Conservation (phyloP, 345 rosid genomes). For the Cardamine chenopodiifolia region DNA sequence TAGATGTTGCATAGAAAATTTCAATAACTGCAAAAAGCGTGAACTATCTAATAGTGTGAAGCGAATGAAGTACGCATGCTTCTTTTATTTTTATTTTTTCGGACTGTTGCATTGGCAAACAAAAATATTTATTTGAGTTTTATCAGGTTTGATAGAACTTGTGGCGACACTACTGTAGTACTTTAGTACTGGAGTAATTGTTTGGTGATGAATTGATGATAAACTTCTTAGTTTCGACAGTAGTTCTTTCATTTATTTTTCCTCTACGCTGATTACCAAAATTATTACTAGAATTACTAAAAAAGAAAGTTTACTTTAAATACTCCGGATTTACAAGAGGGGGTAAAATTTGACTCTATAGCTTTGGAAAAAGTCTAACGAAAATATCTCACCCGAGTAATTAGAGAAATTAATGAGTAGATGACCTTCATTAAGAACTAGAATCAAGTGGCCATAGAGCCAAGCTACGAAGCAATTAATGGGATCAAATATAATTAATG, state of each 20-base stretch:
- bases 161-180: background rate
- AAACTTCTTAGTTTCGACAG: too few relatives aligned
- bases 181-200: background rate
- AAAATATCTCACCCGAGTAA: background rate
- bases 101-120: background rate
- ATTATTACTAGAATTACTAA: too few relatives aligned
- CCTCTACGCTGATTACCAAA: too few relatives aligned
- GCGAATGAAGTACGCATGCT: too few relatives aligned
- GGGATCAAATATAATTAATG: background rate
- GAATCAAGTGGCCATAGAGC: background rate
- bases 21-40: too few relatives aligned
- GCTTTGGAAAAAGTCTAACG: background rate
- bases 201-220: background rate
- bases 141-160: background rate
- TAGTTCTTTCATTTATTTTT: too few relatives aligned
- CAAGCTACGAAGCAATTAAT: constrained; percentile 5
- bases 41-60: too few relatives aligned
- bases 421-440: background rate
- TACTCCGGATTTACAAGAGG: background rate
- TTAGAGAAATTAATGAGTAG: constrained; percentile 1
- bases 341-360: background rate
- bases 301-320: too few relatives aligned
- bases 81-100: too few relatives aligned
- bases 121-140: background rate
- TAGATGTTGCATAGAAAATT: too few relatives aligned